Conservation (phyloP, 768 basidiomycete species). For the Collybia sp. region DNA sequence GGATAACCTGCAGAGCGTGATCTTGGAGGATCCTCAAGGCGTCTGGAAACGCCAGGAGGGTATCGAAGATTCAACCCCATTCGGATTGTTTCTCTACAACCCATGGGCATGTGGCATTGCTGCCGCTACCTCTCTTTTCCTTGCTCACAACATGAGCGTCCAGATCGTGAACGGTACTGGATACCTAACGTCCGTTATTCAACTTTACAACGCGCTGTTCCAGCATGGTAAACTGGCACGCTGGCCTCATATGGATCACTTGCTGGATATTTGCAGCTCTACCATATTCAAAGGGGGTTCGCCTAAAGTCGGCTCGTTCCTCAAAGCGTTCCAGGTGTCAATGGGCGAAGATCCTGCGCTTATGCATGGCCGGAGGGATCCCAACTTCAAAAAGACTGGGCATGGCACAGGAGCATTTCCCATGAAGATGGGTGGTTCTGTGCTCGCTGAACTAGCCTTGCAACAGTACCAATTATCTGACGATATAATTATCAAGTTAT, state of each 20-base stretch:
- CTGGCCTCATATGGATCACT: background rate
- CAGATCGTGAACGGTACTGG: background rate
- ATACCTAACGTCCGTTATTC: background rate
- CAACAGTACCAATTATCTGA: slow-evolving; percentile 1
- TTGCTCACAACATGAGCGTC: background rate
- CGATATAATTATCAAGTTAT: slow-evolving; percentile 1
- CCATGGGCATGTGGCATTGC: background rate
- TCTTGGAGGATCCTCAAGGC: background rate
- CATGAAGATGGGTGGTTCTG: background rate
- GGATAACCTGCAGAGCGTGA: background rate
- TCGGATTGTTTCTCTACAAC: background rate
- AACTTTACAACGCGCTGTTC: background rate
- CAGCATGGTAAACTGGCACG: background rate
- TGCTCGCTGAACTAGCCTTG: slow-evolving; percentile 2
- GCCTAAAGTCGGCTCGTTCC: background rate
- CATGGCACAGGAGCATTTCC: slow-evolving; percentile 5
- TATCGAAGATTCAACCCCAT: background rate
- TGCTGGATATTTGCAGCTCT: background rate
- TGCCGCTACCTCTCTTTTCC: background rate
- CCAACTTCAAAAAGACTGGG: background rate
- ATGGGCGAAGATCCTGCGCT: slow-evolving; percentile 2
- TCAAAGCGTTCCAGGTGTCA: slow-evolving; percentile 1
- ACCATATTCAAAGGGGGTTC: background rate
- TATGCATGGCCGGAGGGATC: background rate
- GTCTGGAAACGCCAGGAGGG: background rate